Evolutionary conservation across 768 basidiomycete species (phyloP), one percentile per base, ranked within the genome.

Genomic region (Nidularia sp.): DNA sequence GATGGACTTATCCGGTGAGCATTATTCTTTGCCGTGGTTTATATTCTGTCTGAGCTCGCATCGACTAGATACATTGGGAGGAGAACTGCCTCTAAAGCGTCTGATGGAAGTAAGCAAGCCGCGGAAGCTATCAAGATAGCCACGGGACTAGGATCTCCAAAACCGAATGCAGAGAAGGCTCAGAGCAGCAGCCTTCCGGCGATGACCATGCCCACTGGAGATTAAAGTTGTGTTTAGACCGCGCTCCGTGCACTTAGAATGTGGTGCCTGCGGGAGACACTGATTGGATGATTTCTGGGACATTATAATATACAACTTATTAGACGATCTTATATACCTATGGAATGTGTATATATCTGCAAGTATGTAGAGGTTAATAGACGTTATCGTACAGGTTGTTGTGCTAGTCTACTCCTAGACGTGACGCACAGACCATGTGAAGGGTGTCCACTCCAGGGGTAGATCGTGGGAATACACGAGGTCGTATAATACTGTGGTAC

Each of bases 1-100:
- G 76, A 80, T 59, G 69, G 69, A 5, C 59, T 84, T 22, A 57
- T 83, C 49, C 70, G 72, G 80, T 80, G 54, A 57, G 74, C 58
- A 0, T 29, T 44, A 18, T 53, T n/a, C 31, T 18, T 18, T 18
- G 18, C 18, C 18, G 18, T 45, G 32, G n/a, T 49, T 34, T 43
- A 13, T 34, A 29, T 34, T 48, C 48, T 8, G 31, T 57, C 35
- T 55, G 39, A 35, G 32, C 50, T 50, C 42, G 34, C 31, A 41
- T 48, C 54, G 13, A 47, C 7, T 54, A 81, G 79, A 47, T 74
- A 76, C 58, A 76, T 78, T 56, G 76, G 75, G 58, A 70, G 71
- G 50, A 74, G 78, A 61, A 77, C 72, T 50, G 55, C 69, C 6
- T 62, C 62, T 54, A 74, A 71, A 18, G 44, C 44, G 8, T 10